phyloP scores from a whole-genome alignment of 345 rosid genomes.

The Brassica rapa region DNA sequence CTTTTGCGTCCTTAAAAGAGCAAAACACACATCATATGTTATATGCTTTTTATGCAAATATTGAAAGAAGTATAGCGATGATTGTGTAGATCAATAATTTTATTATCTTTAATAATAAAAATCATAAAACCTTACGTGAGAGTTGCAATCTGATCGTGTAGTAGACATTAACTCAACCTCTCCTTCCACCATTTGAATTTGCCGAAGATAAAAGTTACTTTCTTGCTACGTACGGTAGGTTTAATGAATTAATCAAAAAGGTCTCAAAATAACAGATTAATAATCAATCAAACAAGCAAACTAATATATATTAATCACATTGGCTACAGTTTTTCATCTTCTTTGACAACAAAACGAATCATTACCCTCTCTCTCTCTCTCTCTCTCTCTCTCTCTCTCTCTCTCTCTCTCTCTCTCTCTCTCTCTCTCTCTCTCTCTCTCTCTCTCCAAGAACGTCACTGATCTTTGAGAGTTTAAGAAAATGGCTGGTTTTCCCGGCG shows the following conservation, averaged over 20 bases:
- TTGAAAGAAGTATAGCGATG: neutral
- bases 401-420: no score
- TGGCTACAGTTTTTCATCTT: neutral
- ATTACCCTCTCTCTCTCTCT: no score
- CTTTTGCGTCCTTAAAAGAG: constrained; percentile 11
- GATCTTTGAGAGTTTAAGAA: neutral
- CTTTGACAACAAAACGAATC: neutral
- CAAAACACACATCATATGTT: neutral
- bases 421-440: no score
- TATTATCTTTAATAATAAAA: neutral
- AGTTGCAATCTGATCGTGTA: neutral
- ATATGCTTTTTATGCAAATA: neutral
- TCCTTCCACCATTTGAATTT: neutral
- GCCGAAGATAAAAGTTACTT: neutral
- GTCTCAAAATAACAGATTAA: neutral
- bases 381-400: no score
- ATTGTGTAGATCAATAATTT: constrained; percentile 25
- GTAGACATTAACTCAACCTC: neutral
- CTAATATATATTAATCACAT: neutral
- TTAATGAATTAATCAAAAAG: neutral
- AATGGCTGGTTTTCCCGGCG: neutral
- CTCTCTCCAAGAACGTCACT: neutral
- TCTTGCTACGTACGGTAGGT: neutral
- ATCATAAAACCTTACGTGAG: neutral
- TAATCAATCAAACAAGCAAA: neutral